Evolutionary conservation across 371 early-diverging fungal genomes (phyloP).

Genomic region (Mortierella sp.): DNA sequence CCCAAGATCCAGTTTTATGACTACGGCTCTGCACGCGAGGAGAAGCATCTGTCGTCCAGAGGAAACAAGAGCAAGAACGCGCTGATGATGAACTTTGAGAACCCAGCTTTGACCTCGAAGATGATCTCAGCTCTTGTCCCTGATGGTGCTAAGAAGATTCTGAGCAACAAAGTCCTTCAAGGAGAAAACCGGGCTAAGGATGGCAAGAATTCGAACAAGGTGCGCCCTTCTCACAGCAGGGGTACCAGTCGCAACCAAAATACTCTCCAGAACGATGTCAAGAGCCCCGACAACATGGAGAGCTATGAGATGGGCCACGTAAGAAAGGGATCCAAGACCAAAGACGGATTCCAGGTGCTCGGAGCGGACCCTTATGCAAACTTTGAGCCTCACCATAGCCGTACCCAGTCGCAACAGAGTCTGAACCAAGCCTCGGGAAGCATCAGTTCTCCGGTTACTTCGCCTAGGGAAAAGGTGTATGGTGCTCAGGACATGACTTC

Average conservation of each 20-base stretch:
- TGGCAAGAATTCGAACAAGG: conserved; percentile 4
- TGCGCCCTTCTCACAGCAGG: conserved; percentile 7
- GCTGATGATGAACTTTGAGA: conserved; percentile 40
- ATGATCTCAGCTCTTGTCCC: conserved; percentile 43
- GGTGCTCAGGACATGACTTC: conserved; percentile 46
- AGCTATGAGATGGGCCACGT: conserved; percentile 40
- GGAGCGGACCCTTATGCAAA: conserved; percentile 10
- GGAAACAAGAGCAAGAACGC: conserved; percentile 16
- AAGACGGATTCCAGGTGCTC: conserved; percentile 8
- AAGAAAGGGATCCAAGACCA: conserved; percentile 6
- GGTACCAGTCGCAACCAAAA: neutral
- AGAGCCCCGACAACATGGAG: conserved; percentile 7
- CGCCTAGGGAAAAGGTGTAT: conserved; percentile 14
- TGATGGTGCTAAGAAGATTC: conserved; percentile 43
- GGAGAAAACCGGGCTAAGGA: conserved; percentile 17
- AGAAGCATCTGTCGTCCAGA: conserved; percentile 24
- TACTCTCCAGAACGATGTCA: neutral
- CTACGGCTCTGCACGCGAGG: conserved; percentile 44
- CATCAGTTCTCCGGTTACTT: conserved; percentile 16
- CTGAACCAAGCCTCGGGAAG: conserved; percentile 8
- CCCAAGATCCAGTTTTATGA: conserved; percentile 64
- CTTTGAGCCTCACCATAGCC: neutral
- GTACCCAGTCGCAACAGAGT: conserved; percentile 11
- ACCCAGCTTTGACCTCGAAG: conserved; percentile 33
- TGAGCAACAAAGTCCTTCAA: conserved; percentile 38